Conservation (phyloP, 176 grass and related monocot genomes). For the Eremochloa ophiuroides region DNA sequence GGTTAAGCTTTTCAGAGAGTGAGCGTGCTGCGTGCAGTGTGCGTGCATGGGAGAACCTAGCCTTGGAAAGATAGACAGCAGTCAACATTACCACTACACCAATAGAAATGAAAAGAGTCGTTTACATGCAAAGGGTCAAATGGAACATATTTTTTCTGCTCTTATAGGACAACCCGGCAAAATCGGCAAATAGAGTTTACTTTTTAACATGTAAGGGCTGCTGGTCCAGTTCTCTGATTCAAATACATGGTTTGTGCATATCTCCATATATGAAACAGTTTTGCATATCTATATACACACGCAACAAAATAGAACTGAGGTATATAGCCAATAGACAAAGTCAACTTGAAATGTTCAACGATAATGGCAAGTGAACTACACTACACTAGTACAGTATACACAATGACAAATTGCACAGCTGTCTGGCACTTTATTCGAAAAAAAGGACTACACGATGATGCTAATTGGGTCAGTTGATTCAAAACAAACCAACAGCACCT, state of each 20-base stretch:
- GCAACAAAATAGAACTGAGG: neutral
- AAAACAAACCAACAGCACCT: neutral
- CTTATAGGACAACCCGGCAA: neutral
- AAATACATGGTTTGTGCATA: neutral
- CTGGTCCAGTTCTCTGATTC: neutral
- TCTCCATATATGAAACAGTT: neutral
- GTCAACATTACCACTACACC: neutral
- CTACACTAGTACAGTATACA: neutral
- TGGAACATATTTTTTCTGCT: neutral
- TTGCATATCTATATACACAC: neutral
- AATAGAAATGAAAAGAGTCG: neutral
- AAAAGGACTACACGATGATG: too few relatives aligned
- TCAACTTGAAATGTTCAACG: neutral
- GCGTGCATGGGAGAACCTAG: neutral
- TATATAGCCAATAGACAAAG: neutral
- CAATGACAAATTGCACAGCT: neutral
- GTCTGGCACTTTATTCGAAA: too few relatives aligned
- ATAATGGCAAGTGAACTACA: neutral
- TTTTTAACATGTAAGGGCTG: neutral
- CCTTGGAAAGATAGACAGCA: neutral
- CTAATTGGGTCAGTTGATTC: too few relatives aligned
- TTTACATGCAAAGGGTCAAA: neutral
- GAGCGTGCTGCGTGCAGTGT: neutral
- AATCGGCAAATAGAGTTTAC: slow-evolving; percentile 32
- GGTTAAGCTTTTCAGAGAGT: neutral